These are phyloP conservation scores for Elaeagnus macrophylla DNA, from an alignment of 306 rosid species.

Conservation along the genomic window DNA sequence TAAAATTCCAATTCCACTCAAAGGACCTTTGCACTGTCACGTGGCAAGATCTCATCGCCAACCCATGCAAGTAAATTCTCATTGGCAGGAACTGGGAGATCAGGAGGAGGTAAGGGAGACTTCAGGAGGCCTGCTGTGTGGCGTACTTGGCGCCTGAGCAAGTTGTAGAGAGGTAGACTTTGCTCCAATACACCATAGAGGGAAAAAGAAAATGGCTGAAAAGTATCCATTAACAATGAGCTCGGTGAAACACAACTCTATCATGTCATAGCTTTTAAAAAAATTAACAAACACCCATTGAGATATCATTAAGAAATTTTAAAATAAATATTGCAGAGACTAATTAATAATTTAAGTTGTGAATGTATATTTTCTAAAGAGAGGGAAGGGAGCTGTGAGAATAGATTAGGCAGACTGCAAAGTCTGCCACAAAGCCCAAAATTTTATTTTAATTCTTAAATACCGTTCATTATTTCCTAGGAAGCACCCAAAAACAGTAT, in stretches of 20 bases:
- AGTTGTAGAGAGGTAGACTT: constrained; percentile 62
- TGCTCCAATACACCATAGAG: constrained; percentile 60
- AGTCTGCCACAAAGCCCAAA: no score
- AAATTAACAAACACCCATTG: no score
- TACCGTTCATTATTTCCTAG: no score
- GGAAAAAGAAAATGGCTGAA: constrained; percentile 60
- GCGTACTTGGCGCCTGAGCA: constrained; percentile 53
- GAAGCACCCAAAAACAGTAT: no score
- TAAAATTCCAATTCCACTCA: background rate
- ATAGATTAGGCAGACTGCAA: no score
- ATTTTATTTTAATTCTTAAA: no score
- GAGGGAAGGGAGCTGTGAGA: no score
- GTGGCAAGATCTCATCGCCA: constrained; percentile 68
- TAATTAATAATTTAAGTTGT: no score
- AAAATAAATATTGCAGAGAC: no score
- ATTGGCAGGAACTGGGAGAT: constrained; percentile 79
- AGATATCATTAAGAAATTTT: no score
- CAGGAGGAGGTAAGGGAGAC: constrained; percentile 52
- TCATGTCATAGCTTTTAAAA: no score
- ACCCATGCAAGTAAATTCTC: constrained; percentile 82
- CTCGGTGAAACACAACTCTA: background rate
- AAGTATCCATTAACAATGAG: constrained; percentile 8
- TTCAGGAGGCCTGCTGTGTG: constrained; percentile 35
- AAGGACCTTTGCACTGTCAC: constrained; percentile 73
- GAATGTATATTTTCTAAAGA: no score